Evolutionary conservation across 2,329 filamentous ascomycete genomes (phyloP), one percentile per base, ranked within the genome.

Genomic region (Hypoxylon sp.): DNA sequence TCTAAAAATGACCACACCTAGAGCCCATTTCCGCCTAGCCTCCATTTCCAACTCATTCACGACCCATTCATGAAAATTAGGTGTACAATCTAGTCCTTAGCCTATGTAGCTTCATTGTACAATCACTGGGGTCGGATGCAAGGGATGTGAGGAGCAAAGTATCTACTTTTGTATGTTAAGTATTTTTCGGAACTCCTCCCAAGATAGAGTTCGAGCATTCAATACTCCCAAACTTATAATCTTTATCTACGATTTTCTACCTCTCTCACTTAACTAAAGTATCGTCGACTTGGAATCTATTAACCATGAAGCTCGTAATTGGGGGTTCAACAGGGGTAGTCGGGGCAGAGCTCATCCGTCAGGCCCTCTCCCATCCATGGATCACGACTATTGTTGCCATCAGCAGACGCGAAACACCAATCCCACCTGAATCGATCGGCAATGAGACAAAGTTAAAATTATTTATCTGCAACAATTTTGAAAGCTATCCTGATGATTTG

Each of bases 291-390:
- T 43, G 11, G 38, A 43, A 43, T 19, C 9, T 21, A 43, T 6
- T 6, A 21, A 43, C 38, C 17, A 43, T 43, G 38, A 43, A 43
- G 38, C 17, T 43, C n/a, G 38, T 43, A 43, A 43, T 43, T 21
- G n/a, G 17, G 17, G 38, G 38, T 21, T 43, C 38, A 7, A 43
- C 38, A 4, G 38, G 38, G 17, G 19, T 11, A 21, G 4, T 43
- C 11, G 38, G 38, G 3, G 9, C 38, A 11, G 38, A 43, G 14
- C 38, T 43, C 17, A 19, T 43, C 38, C 38, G 38, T 17, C 38
- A 43, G 19, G 38, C 38, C 7, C 38, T 43, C 7, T 21, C 38
- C 10, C n/a, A 43, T 21, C 38, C 38, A 11, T 17, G 17, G 17
- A 43, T 43, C 38, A 43, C 14, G 9, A 10, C 38, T 9, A 21